Conservation (phyloP, 2,329 filamentous ascomycete species). For the Simplicillium sp. region DNA sequence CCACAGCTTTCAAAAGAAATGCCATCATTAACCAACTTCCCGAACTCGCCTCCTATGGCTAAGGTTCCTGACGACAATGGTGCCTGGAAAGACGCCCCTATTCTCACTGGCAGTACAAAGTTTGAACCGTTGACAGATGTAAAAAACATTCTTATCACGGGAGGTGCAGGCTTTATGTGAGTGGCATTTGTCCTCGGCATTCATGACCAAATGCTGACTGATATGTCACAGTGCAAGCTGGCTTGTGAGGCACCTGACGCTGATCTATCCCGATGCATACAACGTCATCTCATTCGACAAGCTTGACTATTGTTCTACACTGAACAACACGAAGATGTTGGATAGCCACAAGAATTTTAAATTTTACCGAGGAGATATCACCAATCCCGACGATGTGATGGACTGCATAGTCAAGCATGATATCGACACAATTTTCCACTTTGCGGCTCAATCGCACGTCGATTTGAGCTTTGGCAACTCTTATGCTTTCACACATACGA, state of each 20-base stretch:
- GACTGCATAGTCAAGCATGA: constrained; percentile 60
- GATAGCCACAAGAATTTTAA: constrained; percentile 57
- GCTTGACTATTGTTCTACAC: constrained; percentile 70
- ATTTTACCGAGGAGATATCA: constrained; percentile 74
- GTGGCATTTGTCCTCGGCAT: constrained; percentile 18
- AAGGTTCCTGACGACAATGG: background rate
- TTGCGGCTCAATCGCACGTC: constrained; percentile 79
- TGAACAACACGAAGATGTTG: constrained; percentile 68
- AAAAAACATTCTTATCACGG: constrained; percentile 76
- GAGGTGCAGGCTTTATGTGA: constrained; percentile 79
- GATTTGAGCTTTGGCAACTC: constrained; percentile 77
- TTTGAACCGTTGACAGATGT: constrained; percentile 61
- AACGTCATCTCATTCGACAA: constrained; percentile 79
- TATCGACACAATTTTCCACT: constrained; percentile 75
- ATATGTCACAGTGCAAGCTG: constrained; percentile 54
- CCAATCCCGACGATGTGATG: constrained; percentile 58
- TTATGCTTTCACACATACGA: constrained; percentile 71
- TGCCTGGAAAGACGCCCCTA: constrained; percentile 41
- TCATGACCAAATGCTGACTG: background rate
- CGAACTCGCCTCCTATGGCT: background rate
- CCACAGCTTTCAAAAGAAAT: no score
- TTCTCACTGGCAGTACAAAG: constrained; percentile 59
- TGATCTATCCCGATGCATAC: constrained; percentile 63
- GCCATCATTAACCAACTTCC: background rate
- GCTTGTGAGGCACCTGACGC: constrained; percentile 62